phyloP scores from a whole-genome alignment of 1,284 basidiomycete species.

The Xerocomus minutiporus region DNA sequence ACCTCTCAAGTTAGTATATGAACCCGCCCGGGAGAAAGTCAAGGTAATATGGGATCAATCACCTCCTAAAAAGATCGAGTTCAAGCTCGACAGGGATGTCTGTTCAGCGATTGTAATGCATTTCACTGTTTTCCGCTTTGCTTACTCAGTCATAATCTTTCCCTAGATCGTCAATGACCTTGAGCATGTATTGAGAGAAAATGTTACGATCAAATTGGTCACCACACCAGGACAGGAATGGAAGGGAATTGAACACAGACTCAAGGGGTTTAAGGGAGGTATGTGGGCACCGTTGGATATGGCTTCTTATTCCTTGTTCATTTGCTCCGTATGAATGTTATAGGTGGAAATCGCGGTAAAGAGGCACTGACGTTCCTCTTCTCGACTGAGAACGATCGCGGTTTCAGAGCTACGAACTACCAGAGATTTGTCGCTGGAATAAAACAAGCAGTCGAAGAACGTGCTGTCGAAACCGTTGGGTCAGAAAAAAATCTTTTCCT shows the following conservation, averaged over 20 bases:
- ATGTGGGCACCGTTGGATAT: neutral
- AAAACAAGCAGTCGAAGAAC: neutral
- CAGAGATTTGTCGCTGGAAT: slow-evolving; percentile 20
- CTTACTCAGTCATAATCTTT: neutral
- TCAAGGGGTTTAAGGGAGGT: slow-evolving; percentile 25
- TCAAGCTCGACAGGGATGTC: slow-evolving; percentile 20
- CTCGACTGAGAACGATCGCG: slow-evolving; percentile 17
- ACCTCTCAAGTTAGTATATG: slow-evolving; percentile 19
- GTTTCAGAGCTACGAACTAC: slow-evolving; percentile 21
- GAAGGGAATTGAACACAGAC: slow-evolving; percentile 12
- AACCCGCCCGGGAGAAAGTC: slow-evolving; percentile 5
- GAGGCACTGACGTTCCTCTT: slow-evolving; percentile 21
- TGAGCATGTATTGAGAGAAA: slow-evolving; percentile 3
- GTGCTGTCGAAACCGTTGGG: slow-evolving; percentile 9
- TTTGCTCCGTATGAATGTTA: neutral
- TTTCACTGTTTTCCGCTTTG: neutral
- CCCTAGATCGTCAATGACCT: slow-evolving; percentile 25
- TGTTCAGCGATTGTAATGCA: slow-evolving; percentile 14
- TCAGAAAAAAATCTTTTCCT: slow-evolving; percentile 12
- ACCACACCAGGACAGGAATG: slow-evolving; percentile 8
- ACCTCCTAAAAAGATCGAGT: slow-evolving; percentile 9
- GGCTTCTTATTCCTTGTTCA: neutral
- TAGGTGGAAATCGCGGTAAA: slow-evolving; percentile 16
- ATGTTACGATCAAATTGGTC: slow-evolving; percentile 26
- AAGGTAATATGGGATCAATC: slow-evolving; percentile 11